Percentiles rank a stretch among this genome's conserved stretches.
These are phyloP conservation scores for Aspergillus floridensis DNA, from an alignment of 2,329 filamentous ascomycete species.

Conservation along the genomic window DNA sequence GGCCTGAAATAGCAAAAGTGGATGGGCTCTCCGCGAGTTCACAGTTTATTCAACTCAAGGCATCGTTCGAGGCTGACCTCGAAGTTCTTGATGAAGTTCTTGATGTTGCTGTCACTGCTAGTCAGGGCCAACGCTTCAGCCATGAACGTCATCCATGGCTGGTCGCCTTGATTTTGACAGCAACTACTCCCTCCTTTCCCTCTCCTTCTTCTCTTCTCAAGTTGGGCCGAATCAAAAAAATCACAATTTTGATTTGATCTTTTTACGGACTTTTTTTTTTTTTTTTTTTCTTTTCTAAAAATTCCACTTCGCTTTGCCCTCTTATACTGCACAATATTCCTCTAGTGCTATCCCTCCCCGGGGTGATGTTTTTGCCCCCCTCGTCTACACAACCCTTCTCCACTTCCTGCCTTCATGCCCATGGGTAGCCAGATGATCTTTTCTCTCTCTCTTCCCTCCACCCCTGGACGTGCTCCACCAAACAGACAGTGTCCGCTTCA, in stretches of 20 bases:
- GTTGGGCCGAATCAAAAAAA: no score
- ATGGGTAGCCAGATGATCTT: neutral
- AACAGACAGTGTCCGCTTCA: neutral
- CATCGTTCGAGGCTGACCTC: conserved; percentile 6
- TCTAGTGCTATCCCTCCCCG: neutral
- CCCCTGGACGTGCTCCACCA: neutral
- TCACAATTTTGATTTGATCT: neutral
- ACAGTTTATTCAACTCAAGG: neutral
- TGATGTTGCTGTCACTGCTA: neutral
- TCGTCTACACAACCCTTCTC: neutral
- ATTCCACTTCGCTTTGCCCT: neutral
- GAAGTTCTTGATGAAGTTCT: conserved; percentile 2
- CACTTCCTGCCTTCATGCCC: neutral
- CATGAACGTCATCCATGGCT: conserved; percentile 3
- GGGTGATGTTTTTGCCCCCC: neutral
- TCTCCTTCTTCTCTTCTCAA: no score
- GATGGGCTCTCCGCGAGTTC: neutral
- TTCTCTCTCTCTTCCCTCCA: neutral
- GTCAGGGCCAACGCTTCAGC: neutral
- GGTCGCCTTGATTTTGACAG: neutral
- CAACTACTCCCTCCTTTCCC: neutral
- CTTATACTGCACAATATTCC: neutral
- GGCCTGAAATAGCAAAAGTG: neutral
- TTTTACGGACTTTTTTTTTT: neutral
- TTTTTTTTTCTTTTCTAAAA: neutral